These are phyloP conservation scores for Aspergillus tubingensis DNA, from an alignment of 2,329 filamentous ascomycete species.

Conservation along the genomic window DNA sequence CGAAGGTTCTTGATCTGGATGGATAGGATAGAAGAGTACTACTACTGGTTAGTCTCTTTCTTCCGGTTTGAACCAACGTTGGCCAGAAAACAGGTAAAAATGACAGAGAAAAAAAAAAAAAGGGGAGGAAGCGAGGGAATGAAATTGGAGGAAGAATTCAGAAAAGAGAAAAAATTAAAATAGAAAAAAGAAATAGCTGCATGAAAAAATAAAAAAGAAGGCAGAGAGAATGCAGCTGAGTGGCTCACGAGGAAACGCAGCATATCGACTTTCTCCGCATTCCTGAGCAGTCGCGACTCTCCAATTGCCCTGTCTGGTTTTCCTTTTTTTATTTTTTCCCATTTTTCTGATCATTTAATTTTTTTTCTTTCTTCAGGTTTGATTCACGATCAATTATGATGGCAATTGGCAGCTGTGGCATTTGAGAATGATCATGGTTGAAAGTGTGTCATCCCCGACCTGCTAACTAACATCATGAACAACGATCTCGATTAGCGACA, in stretches of 20 bases:
- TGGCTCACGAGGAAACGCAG: conserved; percentile 5
- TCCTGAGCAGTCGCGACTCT: conserved; percentile 8
- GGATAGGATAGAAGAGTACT: background rate
- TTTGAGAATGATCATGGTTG: background rate
- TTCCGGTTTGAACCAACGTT: background rate
- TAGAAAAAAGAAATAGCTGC: background rate
- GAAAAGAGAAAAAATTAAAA: background rate
- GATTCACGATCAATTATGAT: background rate
- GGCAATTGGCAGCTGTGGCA: background rate
- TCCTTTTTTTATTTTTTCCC: background rate
- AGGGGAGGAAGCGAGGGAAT: background rate
- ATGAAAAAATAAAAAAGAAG: background rate
- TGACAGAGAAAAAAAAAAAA: background rate
- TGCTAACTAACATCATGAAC: background rate
- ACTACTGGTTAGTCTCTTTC: background rate
- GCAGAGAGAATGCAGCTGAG: background rate
- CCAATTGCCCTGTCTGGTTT: background rate
- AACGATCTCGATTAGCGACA: background rate
- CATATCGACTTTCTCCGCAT: conserved; percentile 11
- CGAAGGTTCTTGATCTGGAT: background rate
- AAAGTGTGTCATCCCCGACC: background rate
- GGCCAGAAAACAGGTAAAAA: background rate
- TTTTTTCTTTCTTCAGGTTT: background rate
- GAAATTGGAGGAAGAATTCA: too few relatives aligned
- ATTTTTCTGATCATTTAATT: background rate